Evolutionary conservation across 345 rosid genomes (phyloP).

Genomic region (Moringa oleifera): DNA sequence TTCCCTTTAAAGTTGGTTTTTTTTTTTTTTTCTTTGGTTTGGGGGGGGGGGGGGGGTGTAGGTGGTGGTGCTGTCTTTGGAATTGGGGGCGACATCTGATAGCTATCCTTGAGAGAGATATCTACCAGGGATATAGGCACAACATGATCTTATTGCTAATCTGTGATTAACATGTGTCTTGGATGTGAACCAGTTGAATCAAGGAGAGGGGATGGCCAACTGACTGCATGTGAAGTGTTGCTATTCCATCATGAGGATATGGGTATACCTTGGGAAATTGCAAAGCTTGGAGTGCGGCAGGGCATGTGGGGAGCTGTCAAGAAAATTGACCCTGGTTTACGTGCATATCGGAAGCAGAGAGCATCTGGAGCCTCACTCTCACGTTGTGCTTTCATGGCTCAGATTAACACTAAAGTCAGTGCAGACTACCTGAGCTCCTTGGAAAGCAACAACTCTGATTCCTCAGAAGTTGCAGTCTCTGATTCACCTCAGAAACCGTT

Average conservation of each 20-base stretch:
- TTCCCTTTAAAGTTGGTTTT: neutral
- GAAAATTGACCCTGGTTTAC: conserved; percentile 85
- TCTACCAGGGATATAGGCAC: no score
- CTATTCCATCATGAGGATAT: conserved; percentile 95
- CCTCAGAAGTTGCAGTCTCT: conserved; percentile 25
- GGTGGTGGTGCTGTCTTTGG: no score
- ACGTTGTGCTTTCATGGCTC: conserved; percentile 69
- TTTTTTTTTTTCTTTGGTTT: no score
- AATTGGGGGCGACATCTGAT: no score
- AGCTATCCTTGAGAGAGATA: no score
- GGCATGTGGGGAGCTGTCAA: conserved; percentile 99
- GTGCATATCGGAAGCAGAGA: conserved; percentile 59
- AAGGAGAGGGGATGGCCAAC: conserved; percentile 72
- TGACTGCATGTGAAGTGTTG: conserved; percentile 82
- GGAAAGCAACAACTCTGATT: conserved; percentile 28
- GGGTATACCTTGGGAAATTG: conserved; percentile 98
- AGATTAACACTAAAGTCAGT: conserved; percentile 78
- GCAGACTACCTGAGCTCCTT: conserved; percentile 51
- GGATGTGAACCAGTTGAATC: conserved; percentile 69
- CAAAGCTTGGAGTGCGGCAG: conserved; percentile 86
- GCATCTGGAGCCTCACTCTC: conserved; percentile 56
- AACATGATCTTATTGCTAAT: neutral
- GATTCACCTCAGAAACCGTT: conserved; percentile 34
- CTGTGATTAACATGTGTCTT: conserved; percentile 6
- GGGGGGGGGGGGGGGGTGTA: no score